Evolutionary conservation across 148 eudicot species (phyloP).

Genomic region (Bassia scoparia): DNA sequence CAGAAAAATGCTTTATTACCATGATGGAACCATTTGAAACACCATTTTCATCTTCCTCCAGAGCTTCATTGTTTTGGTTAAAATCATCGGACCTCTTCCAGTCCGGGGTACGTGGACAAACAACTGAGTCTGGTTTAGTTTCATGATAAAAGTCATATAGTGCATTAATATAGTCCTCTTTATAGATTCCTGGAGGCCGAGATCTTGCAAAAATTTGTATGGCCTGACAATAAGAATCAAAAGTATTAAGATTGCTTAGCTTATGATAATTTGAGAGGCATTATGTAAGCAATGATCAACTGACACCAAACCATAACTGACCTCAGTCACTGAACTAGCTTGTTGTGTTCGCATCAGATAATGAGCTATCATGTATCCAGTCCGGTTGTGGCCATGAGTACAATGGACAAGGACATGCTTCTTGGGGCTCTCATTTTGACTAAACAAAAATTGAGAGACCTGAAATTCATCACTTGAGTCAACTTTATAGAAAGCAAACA

Average conservation of each 20-base stretch:
- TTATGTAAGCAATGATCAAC: neutral
- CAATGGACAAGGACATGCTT: slow-evolving; percentile 86
- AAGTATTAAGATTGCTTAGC: neutral
- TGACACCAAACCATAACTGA: slow-evolving; percentile 22
- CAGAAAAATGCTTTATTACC: slow-evolving; percentile 38
- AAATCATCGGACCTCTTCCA: slow-evolving; percentile 91
- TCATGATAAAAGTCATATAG: slow-evolving; percentile 86
- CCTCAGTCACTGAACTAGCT: slow-evolving; percentile 77
- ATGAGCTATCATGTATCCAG: slow-evolving; percentile 94
- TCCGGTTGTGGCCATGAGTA: slow-evolving; percentile 98
- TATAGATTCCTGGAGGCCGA: slow-evolving; percentile 95
- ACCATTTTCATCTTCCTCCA: slow-evolving; percentile 84
- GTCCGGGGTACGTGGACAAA: slow-evolving; percentile 88
- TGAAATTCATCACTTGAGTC: slow-evolving; percentile 19
- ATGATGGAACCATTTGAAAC: slow-evolving; percentile 42
- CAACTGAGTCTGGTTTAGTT: slow-evolving; percentile 61
- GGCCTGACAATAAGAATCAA: slow-evolving; percentile 51
- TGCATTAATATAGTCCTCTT: slow-evolving; percentile 80
- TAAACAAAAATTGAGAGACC: slow-evolving; percentile 69
- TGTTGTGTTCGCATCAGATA: slow-evolving; percentile 79
- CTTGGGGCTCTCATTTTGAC: slow-evolving; percentile 59
- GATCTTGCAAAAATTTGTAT: slow-evolving; percentile 66
- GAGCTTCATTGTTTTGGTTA: slow-evolving; percentile 87
- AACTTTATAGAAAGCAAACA: no score
- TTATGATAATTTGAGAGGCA: slow-evolving; percentile 5